Conservation (phyloP, 441 rosid species). For the Aleurites moluccanus region DNA sequence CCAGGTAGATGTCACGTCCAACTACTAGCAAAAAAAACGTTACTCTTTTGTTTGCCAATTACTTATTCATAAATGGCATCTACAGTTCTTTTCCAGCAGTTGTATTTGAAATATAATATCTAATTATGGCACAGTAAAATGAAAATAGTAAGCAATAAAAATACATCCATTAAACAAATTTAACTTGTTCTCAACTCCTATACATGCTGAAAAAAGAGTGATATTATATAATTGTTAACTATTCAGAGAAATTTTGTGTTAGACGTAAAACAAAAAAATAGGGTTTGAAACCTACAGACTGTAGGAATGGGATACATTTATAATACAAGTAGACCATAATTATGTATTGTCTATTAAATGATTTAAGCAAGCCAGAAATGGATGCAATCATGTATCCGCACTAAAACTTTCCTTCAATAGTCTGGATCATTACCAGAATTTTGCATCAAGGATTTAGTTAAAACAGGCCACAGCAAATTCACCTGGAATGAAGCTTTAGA, state of each 20-base stretch:
- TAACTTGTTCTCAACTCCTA: not conserved
- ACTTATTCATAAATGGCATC: not conserved
- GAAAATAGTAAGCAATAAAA: not conserved
- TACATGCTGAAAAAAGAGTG: not conserved
- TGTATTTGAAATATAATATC: not conserved
- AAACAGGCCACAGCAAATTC: slow-evolving; percentile 15
- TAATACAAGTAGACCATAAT: not conserved
- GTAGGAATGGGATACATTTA: not conserved
- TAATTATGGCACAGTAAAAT: not conserved
- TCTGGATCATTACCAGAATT: not conserved
- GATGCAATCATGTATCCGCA: slow-evolving; percentile 6
- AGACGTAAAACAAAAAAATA: not conserved
- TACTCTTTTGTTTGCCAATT: not conserved
- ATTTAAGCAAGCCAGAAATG: slow-evolving; percentile 11
- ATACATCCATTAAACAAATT: not conserved
- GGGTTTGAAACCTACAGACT: not conserved
- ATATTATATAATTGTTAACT: not conserved
- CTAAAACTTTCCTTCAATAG: slow-evolving; percentile 3
- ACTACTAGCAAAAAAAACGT: not conserved
- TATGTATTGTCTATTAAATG: not conserved
- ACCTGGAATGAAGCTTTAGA: slow-evolving; percentile 44
- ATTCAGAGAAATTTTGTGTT: not conserved
- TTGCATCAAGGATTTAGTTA: not conserved
- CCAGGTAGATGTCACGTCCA: not conserved
- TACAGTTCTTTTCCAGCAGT: not conserved